Base-by-base conservation (phyloP, 345 rosid genomes). In the Hibiscus tridactylites region DNA sequence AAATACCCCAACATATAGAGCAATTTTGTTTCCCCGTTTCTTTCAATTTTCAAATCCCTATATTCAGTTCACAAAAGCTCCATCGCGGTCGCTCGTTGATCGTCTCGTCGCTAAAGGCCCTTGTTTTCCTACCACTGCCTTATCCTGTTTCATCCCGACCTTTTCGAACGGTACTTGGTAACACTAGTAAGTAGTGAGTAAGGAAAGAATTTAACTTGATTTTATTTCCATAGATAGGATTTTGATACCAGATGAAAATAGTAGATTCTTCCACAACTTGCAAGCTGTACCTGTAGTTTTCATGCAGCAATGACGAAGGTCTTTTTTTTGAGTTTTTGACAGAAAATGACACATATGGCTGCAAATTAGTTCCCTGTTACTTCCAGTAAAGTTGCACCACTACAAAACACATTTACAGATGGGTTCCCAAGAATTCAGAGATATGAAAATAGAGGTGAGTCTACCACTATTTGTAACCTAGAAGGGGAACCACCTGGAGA, bases 321-420 rank as follows among this genome's bases (percentile, higher is more conserved):
- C 67, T 62, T 80, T 77, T 80, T 77, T 68, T 68, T 49, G 57
- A 44, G 47, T 9, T 67, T 74, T 74, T 68, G 71, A 77, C 35
- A 24, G 73, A 52, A 75, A 68, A 68, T 50, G 81, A 77, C 64
- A 31, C 37, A 57, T 50, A 53, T 61, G 73, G 70, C 59, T 33
- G 4, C 19, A 31, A 73, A 52, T 71, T 54, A 15, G 56, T 71
- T 74, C 78, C 61, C 61, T 65, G 68, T 29, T 31, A 50, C 53
- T 46, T 13, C 71, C 49, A 8, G 42, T 39, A 50, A 71, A 63
- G 44, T 24, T 31, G 42, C 70, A 35, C 50, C 49, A 29, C 61
- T 39, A 52, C 49, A 39, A 24, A 70, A 50, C 11, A 28, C 6
- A 53, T 13, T 6, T 33, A 4, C 29, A 9, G 6, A 15, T 42